A percentile compares a stretch with the other conserved stretches of the same genome.
Evolutionary conservation across 768 basidiomycete genomes (phyloP).

Genomic region (Suillus alpinus): DNA sequence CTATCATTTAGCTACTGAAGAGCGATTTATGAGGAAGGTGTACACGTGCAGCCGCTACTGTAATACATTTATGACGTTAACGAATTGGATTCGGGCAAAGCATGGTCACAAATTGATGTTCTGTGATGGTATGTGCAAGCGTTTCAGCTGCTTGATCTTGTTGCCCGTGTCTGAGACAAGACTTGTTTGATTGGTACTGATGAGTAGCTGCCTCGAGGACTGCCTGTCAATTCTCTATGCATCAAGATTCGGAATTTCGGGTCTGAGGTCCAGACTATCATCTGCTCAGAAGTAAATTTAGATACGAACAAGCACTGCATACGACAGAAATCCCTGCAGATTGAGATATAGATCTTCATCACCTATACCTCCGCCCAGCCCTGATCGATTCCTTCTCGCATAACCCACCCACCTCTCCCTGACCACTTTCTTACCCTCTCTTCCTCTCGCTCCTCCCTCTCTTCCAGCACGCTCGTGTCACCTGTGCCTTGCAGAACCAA

Average conservation of each 20-base stretch:
- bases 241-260: background rate
- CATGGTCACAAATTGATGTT: background rate
- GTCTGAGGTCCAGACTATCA: background rate
- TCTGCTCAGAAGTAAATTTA: background rate
- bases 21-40: background rate
- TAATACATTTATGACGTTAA: background rate
- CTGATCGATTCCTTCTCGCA: too few species aligned
- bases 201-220: background rate
- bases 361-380: constrained; percentile 33
- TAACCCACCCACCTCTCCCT: constrained; percentile 52
- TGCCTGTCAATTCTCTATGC: background rate
- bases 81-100: background rate
- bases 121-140: background rate
- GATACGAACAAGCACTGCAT: background rate
- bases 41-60: background rate
- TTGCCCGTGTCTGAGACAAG: background rate
- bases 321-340: background rate
- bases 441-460: constrained; percentile 41
- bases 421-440: constrained; percentile 60
- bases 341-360: background rate
- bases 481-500: constrained; percentile 72
- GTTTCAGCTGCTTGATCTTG: background rate
- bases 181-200: background rate
- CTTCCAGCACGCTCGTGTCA: constrained; percentile 69
- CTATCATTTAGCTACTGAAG: background rate